Conservation (phyloP, 345 rosid genomes). For the Hirschfeldia incana region DNA sequence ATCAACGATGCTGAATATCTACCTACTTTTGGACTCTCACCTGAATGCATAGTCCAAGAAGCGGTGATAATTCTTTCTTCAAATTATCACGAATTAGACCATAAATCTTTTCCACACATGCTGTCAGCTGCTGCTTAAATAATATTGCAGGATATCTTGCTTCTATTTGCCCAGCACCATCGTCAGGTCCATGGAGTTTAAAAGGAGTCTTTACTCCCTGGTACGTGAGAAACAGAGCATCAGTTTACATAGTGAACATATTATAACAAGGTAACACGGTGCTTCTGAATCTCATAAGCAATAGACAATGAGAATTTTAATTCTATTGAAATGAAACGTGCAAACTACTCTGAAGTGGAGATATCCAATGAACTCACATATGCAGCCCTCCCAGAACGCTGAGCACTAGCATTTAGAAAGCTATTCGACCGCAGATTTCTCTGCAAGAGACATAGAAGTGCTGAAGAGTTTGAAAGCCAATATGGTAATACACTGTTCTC, state of each 20-base stretch:
- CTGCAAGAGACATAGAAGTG: slow-evolving; percentile 93
- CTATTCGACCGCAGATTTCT: slow-evolving; percentile 80
- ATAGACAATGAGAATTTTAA: not conserved
- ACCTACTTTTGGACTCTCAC: slow-evolving; percentile 41
- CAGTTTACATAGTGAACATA: slow-evolving; percentile 13
- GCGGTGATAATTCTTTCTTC: slow-evolving; percentile 89
- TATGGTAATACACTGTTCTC: slow-evolving; percentile 74
- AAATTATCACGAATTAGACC: slow-evolving; percentile 94
- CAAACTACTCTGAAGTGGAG: slow-evolving; percentile 17
- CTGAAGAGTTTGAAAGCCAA: slow-evolving; percentile 94
- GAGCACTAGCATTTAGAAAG: slow-evolving; percentile 59
- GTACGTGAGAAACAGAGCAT: slow-evolving; percentile 21
- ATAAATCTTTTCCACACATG: slow-evolving; percentile 97
- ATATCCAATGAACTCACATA: slow-evolving; percentile 51
- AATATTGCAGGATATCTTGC: slow-evolving; percentile 95
- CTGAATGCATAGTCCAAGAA: slow-evolving; percentile 85
- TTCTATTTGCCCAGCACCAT: slow-evolving; percentile 76
- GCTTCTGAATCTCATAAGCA: slow-evolving; percentile 13
- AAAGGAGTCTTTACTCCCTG: slow-evolving; percentile 89
- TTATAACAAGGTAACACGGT: slow-evolving; percentile 1
- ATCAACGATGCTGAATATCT: slow-evolving; percentile 11
- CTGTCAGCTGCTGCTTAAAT: slow-evolving; percentile 93
- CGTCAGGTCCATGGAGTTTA: slow-evolving; percentile 68
- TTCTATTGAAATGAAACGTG: slow-evolving; percentile 1
- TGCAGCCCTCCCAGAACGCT: slow-evolving; percentile 69